Conservation (phyloP, 768 basidiomycete species). For the Clavulina sp. region DNA sequence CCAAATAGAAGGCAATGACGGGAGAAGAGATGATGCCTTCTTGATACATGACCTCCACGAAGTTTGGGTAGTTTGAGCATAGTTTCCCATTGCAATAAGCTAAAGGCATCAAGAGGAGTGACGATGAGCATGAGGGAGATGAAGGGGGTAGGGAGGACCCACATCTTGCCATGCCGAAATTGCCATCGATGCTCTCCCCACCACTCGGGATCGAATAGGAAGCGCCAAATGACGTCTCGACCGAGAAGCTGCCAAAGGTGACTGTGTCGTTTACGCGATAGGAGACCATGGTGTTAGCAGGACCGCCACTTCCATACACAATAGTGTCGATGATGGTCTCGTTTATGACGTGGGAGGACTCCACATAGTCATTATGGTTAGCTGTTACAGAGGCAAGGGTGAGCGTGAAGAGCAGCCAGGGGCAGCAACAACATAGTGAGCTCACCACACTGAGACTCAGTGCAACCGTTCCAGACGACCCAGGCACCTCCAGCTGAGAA, state of each 20-base stretch:
- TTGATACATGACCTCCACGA: slow-evolving; percentile 4
- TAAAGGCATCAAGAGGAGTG: slow-evolving; percentile 1
- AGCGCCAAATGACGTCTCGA: background rate
- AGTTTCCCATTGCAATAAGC: slow-evolving; percentile 1
- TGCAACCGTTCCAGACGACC: slow-evolving; percentile 5
- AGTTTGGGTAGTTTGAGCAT: slow-evolving; percentile 4
- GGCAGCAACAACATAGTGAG: background rate
- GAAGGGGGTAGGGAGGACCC: background rate
- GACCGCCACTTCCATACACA: background rate
- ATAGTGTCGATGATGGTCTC: background rate
- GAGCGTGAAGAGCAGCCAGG: background rate
- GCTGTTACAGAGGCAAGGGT: background rate
- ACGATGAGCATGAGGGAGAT: background rate
- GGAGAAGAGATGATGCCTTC: background rate
- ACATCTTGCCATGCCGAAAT: slow-evolving; percentile 4
- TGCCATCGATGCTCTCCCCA: background rate
- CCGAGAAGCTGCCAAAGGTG: background rate
- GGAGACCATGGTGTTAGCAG: background rate
- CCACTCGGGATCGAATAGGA: background rate
- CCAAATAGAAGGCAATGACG: background rate
- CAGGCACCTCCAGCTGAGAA: background rate
- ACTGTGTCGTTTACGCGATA: slow-evolving; percentile 6
- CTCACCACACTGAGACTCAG: background rate
- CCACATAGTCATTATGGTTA: background rate
- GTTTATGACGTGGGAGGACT: background rate